These are phyloP conservation scores for Oryza australiensis DNA, from an alignment of 176 grass and related monocot species.

Conservation along the genomic window DNA sequence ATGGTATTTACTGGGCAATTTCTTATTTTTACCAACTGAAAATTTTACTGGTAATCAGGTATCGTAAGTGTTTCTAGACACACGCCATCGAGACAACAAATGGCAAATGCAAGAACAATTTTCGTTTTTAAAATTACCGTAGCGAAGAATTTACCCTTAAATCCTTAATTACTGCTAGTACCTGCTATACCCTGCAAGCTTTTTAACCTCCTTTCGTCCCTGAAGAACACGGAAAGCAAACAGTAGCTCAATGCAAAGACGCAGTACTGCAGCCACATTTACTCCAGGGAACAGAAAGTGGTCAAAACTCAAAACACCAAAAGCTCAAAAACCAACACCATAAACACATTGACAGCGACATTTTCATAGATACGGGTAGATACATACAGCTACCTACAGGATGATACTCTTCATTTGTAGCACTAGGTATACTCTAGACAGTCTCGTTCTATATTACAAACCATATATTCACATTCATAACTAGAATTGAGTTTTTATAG, in stretches of 20 bases:
- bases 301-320: background rate
- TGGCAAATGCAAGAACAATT: background rate
- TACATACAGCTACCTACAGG: background rate
- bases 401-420: no score
- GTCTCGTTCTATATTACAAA: no score
- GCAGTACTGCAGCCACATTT: background rate
- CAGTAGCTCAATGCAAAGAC: background rate
- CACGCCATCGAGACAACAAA: background rate
- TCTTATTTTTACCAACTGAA: background rate
- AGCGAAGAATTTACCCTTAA: background rate
- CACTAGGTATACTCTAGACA: no score
- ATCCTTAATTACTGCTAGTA: slow-evolving; percentile 13
- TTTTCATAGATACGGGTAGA: background rate
- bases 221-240: slow-evolving; percentile 18
- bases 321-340: background rate
- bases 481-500: no score
- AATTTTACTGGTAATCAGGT: background rate
- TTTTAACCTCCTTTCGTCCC: background rate
- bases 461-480: no score
- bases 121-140: background rate
- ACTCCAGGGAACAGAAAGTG: background rate
- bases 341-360: background rate
- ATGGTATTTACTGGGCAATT: background rate
- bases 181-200: background rate
- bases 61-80: background rate